Evolutionary conservation across 306 rosid species (phyloP).

Genomic region (Prunus mongolica): DNA sequence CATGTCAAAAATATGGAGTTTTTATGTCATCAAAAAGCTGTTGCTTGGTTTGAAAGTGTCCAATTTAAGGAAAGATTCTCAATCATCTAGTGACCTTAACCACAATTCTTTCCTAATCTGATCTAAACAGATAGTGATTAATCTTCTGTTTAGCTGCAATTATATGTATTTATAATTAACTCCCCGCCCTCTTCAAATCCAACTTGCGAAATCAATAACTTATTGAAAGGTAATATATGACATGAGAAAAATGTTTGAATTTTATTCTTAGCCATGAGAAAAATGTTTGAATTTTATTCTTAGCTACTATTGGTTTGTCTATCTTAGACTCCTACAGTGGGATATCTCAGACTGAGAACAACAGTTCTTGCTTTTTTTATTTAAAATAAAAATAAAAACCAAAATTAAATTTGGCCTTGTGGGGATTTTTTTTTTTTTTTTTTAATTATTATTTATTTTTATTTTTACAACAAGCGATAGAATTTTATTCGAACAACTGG

Average conservation of each 20-base stretch:
- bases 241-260: background rate
- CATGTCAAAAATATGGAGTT: slow-evolving; percentile 5
- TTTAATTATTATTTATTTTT: no score
- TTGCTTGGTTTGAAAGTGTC: background rate
- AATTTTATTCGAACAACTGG: no score
- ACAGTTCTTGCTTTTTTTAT: background rate
- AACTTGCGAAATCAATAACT: background rate
- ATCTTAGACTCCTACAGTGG: background rate
- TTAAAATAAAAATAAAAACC: no score
- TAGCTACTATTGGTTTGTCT: background rate
- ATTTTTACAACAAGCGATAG: no score
- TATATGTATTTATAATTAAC: background rate
- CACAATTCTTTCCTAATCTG: background rate
- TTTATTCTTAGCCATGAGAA: background rate
- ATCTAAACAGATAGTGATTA: background rate
- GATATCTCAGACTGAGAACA: background rate
- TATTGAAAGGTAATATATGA: background rate
- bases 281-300: background rate
- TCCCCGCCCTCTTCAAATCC: background rate
- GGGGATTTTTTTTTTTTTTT: background rate
- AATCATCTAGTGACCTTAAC: background rate
- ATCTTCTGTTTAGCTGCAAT: background rate
- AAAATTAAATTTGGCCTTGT: background rate
- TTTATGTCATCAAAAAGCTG: background rate
- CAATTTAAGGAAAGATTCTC: background rate